Percentiles rank a stretch among this genome's conserved stretches.
These are phyloP conservation scores for Lasiosphaeris hirsuta DNA, from an alignment of 495 filamentous ascomycete genomes.

Conservation along the genomic window DNA sequence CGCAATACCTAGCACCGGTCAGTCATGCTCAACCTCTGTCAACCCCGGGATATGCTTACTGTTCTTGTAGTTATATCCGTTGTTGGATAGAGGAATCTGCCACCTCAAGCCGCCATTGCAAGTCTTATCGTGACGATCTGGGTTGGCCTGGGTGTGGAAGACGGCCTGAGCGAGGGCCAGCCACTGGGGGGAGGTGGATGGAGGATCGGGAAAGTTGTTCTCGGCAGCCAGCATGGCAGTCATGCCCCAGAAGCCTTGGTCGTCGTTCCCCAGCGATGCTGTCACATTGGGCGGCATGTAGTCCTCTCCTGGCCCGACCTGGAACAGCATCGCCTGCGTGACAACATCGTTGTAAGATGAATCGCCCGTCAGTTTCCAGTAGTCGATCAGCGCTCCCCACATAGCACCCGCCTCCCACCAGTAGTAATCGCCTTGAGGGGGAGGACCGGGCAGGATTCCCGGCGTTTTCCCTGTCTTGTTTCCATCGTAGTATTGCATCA, in stretches of 20 bases:
- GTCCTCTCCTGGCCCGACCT: conserved; percentile 62
- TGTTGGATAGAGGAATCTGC: conserved; percentile 77
- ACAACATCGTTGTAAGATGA: conserved; percentile 62
- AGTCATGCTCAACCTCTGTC: conserved; percentile 1
- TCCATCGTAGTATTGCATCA: conserved; percentile 64
- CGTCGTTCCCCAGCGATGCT: conserved; percentile 77
- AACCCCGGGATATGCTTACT: conserved; percentile 37
- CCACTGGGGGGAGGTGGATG: conserved; percentile 59
- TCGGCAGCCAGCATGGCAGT: conserved; percentile 73
- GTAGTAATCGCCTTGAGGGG: conserved; percentile 50
- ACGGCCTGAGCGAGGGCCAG: conserved; percentile 73
- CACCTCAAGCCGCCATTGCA: conserved; percentile 76
- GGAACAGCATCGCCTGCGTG: conserved; percentile 61
- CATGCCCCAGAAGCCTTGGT: conserved; percentile 76
- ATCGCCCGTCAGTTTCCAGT: conserved; percentile 76
- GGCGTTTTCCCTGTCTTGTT: conserved; percentile 58
- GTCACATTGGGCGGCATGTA: conserved; percentile 72
- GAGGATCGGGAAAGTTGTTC: conserved; percentile 62
- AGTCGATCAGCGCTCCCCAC: conserved; percentile 72
- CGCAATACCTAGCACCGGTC: conserved; percentile 51
- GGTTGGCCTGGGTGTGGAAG: conserved; percentile 63
- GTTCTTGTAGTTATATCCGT: conserved; percentile 88
- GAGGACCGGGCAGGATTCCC: conserved; percentile 60
- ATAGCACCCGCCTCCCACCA: conserved; percentile 73
- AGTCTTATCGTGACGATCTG: conserved; percentile 57